These are phyloP conservation scores for Rhizopus arrhizus DNA, from an alignment of 371 early-diverging fungal species.

Conservation along the genomic window DNA sequence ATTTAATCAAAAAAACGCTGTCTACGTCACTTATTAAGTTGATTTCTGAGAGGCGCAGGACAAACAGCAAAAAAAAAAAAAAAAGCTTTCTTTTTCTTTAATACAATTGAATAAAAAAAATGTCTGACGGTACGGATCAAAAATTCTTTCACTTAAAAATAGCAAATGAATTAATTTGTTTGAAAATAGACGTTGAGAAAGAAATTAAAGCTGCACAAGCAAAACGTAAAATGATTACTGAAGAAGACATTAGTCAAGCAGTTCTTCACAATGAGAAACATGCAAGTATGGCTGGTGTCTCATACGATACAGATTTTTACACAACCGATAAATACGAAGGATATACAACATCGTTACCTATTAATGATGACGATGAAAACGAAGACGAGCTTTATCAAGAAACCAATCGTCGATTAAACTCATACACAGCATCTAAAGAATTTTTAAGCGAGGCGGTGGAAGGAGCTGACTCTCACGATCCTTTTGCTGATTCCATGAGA, in stretches of 20 bases:
- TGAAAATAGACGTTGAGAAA: constrained; percentile 56
- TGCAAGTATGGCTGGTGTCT: constrained; percentile 59
- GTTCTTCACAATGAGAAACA: constrained; percentile 51
- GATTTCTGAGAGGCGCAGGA: neutral
- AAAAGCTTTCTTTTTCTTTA: constrained; percentile 3
- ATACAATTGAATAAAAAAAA: neutral
- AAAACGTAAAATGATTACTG: constrained; percentile 47
- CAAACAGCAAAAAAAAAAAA: neutral
- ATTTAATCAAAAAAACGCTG: neutral
- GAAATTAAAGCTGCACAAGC: constrained; percentile 68
- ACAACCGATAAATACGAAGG: constrained; percentile 72
- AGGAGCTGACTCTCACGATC: constrained; percentile 68
- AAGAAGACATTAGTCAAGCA: constrained; percentile 46
- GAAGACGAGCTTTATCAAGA: constrained; percentile 54
- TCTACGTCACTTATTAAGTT: neutral
- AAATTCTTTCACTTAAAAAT: no score
- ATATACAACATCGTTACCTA: constrained; percentile 70
- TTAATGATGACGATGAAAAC: constrained; percentile 63
- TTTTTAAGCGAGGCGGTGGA: constrained; percentile 63
- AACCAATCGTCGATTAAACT: constrained; percentile 56
- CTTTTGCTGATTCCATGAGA: constrained; percentile 61
- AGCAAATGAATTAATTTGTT: no score
- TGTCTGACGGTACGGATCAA: constrained; percentile 3
- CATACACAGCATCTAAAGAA: constrained; percentile 86
- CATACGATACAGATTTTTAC: constrained; percentile 84